Conservation (phyloP, 2,329 filamentous ascomycete genomes). For the Stachybotrys chartarum region DNA sequence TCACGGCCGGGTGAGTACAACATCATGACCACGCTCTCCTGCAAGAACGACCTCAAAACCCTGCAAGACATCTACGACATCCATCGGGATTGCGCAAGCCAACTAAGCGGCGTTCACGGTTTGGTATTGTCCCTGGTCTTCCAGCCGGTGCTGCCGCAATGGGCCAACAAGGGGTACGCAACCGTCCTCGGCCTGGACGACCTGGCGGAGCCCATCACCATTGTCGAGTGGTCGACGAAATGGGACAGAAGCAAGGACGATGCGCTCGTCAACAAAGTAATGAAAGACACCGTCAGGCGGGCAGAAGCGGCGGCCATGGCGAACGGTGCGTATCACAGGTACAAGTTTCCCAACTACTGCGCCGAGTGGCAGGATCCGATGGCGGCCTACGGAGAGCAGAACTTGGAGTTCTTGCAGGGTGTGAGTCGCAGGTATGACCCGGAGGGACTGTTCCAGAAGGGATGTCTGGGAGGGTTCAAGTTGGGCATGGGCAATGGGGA, state of each 20-base stretch:
- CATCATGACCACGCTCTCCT: not conserved
- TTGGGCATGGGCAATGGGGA: not conserved
- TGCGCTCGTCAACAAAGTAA: not conserved
- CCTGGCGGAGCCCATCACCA: not conserved
- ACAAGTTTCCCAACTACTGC: not conserved
- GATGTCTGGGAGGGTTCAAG: not conserved
- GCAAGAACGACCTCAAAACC: not conserved
- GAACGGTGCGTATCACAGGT: not conserved
- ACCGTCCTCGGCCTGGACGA: not conserved
- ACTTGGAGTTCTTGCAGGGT: not conserved
- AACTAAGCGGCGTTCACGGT: not conserved
- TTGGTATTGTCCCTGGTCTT: not conserved
- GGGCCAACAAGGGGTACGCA: not conserved
- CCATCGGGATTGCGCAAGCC: not conserved
- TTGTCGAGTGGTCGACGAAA: not conserved
- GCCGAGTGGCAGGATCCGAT: conserved; percentile 1
- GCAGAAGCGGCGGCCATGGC: not conserved
- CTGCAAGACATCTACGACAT: not conserved
- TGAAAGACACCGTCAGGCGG: not conserved
- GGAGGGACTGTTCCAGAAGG: not conserved
- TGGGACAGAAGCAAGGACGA: not conserved
- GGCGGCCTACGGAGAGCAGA: not conserved
- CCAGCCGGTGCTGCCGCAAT: not conserved
- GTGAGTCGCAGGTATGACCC: not conserved
- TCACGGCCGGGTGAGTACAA: not conserved